Base-by-base conservation (phyloP, 495 filamentous ascomycete genomes). In the Stereocaulon alpinum region DNA sequence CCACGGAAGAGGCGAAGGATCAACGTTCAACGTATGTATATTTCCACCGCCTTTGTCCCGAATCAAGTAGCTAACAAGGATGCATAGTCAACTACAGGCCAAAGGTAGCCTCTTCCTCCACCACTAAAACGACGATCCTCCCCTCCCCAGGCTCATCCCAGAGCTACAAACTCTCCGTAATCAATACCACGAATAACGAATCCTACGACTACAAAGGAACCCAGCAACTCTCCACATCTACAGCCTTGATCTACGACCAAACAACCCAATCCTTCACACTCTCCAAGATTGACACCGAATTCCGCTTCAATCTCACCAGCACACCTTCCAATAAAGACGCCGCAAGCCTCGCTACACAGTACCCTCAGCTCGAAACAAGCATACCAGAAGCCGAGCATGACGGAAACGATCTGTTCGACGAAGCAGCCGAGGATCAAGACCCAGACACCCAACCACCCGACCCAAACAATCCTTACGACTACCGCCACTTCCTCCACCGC, bases 221-320 rank as follows among this genome's bases (percentile, higher is more conserved):
- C 49, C 73, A 77, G 47, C 76, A 78, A 45, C 75, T 74, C 17
- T 66, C 69, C 6, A 69, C 72, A 42, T 70, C 72, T 40, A 70
- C 77, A 49, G 74, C 78, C 15, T 65, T 84, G 34, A 69, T 82
- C 43, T 84, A 81, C 62, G 77, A 84, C 60, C 68, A 75, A 4
- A 64, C 67, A 2, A 72, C 73, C 10, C 76, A 80, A 58, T 73
- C 69, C 14, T 78, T 80, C 49, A 76, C 77, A 9, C 67, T 82
- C 24, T 77, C 82, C 59, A 72, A 76, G 17, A 70, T 84, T 10
- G 66, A 72, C 54, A 74, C 72, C 27, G 73, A 75, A 29, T 71
- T 80, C 61, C 79, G 79, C 60, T 82, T 84, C 75, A 84, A 84
- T 58, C 71, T 84, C 7, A 71, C 72, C 24, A 74, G 76, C 34